Evolutionary conservation across 768 basidiomycete species (phyloP), one percentile per base, ranked within the genome.

Genomic region (Serendipita indica): DNA sequence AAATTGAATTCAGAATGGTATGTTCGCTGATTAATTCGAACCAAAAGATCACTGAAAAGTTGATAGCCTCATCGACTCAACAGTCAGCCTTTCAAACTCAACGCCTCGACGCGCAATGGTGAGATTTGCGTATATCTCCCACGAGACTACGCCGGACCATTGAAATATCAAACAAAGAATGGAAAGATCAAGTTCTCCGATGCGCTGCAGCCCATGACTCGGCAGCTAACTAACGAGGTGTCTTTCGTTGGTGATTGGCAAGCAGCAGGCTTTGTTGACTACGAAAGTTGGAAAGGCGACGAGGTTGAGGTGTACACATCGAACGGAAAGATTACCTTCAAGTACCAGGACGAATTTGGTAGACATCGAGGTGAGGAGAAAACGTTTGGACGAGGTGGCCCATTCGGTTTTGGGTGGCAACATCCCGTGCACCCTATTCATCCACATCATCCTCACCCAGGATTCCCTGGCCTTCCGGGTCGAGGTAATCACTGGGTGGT

Each of bases 71-170:
- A 18, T 7, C 49, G 49, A 1, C 20, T 54, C 20, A 43, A 33
- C 33, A 35, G 52, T 16, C 62, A 61, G 30, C 28, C 34, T 6
- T 60, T 62, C 45, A 35, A 58, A 4, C 57, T 63, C 3, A 52
- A 34, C 7, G 60, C 57, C 22, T n/a, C 28, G 16, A 58, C 60
- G 12, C 56, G 59, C 3, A 58, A 61, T 25, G 60, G 57, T 20
- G 39, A 39, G 18, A 60, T 61, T 5, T 27, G 30, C 34, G 58
- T 61, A n/a, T 49, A 34, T 27, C 30, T 61, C 3, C 61, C 62
- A 20, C 25, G 45, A 25, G 60, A 61, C 46, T 61, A 58, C 52
- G 39, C 22, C 30, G 62, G 62, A 12, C 57, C 62, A 25, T 22
- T 63, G 18, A 25, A 62, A 28, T 61, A 58, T 33, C 12, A 41